phyloP scores from a whole-genome alignment of 2,329 filamentous ascomycete genomes.

The Zasmidium citrigriseum region DNA sequence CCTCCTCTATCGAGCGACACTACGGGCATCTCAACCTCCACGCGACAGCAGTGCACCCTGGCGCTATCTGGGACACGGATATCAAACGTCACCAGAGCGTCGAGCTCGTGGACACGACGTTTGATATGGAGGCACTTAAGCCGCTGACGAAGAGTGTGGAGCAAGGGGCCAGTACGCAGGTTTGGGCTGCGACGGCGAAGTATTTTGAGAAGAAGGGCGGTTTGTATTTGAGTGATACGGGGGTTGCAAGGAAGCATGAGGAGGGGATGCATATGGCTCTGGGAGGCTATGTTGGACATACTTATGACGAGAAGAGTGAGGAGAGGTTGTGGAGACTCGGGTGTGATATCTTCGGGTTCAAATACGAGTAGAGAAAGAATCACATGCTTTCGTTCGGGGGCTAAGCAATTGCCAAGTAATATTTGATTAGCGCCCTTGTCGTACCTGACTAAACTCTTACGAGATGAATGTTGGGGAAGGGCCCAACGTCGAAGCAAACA shows the following conservation, averaged over 20 bases:
- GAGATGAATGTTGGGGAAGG: too few species aligned
- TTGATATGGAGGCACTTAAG: background rate
- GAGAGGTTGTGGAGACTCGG: background rate
- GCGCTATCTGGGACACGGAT: slow-evolving; percentile 36
- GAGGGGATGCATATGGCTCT: background rate
- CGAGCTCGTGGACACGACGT: background rate
- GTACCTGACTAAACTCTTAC: too few species aligned
- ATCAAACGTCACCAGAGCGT: background rate
- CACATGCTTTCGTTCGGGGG: too few species aligned
- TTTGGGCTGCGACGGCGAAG: slow-evolving; percentile 46
- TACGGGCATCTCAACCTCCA: slow-evolving; percentile 50
- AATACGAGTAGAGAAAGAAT: background rate
- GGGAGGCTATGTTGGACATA: background rate
- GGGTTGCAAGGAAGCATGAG: slow-evolving; percentile 11
- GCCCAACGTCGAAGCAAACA: too few species aligned
- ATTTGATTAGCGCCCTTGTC: too few species aligned
- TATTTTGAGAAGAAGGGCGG: slow-evolving; percentile 43
- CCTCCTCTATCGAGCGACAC: slow-evolving; percentile 53
- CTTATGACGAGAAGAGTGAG: background rate
- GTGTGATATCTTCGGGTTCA: background rate
- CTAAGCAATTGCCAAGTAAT: too few species aligned
- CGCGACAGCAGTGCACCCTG: slow-evolving; percentile 49
- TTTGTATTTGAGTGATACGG: slow-evolving; percentile 47
- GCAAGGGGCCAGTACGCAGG: slow-evolving; percentile 53
- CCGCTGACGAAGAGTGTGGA: slow-evolving; percentile 26